Base-by-base conservation (phyloP, 2,329 filamentous ascomycete species). In the Sphaerulina populicola region DNA sequence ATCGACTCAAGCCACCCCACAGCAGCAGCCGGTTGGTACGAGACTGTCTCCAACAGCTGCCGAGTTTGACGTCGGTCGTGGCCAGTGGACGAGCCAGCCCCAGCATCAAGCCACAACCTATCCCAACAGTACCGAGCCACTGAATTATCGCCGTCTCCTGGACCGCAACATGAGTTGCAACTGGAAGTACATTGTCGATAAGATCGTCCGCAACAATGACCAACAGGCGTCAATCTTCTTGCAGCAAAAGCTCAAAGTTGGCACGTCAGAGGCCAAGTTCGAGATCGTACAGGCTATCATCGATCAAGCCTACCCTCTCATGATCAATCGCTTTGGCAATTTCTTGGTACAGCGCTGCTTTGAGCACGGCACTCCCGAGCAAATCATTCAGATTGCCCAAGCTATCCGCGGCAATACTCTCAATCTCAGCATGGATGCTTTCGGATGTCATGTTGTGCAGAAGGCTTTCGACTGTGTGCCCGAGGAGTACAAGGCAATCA, bases 121-220 rank as follows among this genome's bases (percentile, higher is more conserved):
- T 66, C 74, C 96, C 27, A 83, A 86, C 9, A 85, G 89, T 3
- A 86, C 86, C 6, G 93, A 98, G 70, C 93, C 91, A 9, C 79
- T 97, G 63, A 97, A 98, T 71, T 98, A 97, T 65, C 89, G 93
- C 54, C 89, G 90, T 50, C 79, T 98, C 36, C 81, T 97, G 42
- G 93, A 98, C 66, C 89, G 90, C 65, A 95, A 91, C 66, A 88
- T 94, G 70, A 94, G 87, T 64, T 97, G 91, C 72, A 94, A 98
- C 73, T 98, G 91, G 93, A 94, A 93, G 72, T 96, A 95, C 68
- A 96, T 98, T 62, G 93, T 98, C 49, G 91, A 98, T 74, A 97
- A 97, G 76, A 98, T 98, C 66, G 90, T 98, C 60, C 94, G 88
- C 79, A 96, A 90, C 74, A 97, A 98, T 69, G 93, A 98, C 66